These are phyloP conservation scores for Candida bentonensis DNA, from an alignment of 805 yeast species.

Conservation along the genomic window DNA sequence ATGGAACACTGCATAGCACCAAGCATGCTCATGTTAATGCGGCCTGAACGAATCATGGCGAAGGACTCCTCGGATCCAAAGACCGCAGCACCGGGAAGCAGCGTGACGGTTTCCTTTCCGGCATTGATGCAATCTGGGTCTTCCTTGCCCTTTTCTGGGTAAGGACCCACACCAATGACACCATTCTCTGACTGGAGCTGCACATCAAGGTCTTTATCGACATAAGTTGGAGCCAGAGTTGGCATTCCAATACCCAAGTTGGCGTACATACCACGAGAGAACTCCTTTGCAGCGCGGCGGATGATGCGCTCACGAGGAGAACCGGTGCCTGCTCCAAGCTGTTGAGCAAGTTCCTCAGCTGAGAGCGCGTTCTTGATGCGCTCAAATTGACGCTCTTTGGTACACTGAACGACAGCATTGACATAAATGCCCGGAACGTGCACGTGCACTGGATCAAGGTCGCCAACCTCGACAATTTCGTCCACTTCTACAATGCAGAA, in stretches of 20 bases:
- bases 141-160: slow-evolving; percentile 28
- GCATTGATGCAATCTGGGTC: slow-evolving; percentile 37
- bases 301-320: slow-evolving; percentile 24
- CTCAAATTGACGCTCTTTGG: slow-evolving; percentile 31
- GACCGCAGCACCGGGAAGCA: slow-evolving; percentile 31
- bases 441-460: slow-evolving; percentile 29
- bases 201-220: slow-evolving; percentile 25
- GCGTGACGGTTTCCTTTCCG: slow-evolving; percentile 37
- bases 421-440: slow-evolving; percentile 36
- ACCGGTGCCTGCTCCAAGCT: neutral
- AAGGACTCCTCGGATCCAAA: slow-evolving; percentile 39
- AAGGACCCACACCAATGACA: slow-evolving; percentile 36
- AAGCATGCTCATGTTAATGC: slow-evolving; percentile 29
- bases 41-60: slow-evolving; percentile 35
- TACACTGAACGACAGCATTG: slow-evolving; percentile 26
- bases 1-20: slow-evolving; percentile 38
- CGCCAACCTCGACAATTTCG: slow-evolving; percentile 33
- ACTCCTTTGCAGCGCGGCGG: slow-evolving; percentile 33
- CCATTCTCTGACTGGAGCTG: slow-evolving; percentile 37
- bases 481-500: slow-evolving; percentile 39
- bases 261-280: slow-evolving; percentile 28
- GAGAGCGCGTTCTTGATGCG: slow-evolving; percentile 13
- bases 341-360: slow-evolving; percentile 1
- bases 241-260: slow-evolving; percentile 41
- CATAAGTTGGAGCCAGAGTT: slow-evolving; percentile 30